Conservation (phyloP, 208 protist genomes). For the Angomonas deanei region DNA sequence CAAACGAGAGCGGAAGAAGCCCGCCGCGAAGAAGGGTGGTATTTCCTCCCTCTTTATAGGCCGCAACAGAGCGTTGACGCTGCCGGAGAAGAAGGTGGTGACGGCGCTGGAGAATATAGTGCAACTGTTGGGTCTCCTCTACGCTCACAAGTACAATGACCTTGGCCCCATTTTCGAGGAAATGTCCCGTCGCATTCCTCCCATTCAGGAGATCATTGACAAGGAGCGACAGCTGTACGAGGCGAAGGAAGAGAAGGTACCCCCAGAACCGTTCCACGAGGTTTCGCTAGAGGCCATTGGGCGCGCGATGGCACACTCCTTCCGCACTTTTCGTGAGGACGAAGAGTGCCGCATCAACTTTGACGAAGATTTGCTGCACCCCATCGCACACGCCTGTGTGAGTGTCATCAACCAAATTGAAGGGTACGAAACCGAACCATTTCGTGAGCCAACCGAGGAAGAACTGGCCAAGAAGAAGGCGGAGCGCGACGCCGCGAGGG, state of each 20-base stretch:
- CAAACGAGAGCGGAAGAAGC: slow-evolving; percentile 3
- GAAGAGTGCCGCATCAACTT: slow-evolving; percentile 74
- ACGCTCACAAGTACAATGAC: slow-evolving; percentile 74
- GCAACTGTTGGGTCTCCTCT: slow-evolving; percentile 66
- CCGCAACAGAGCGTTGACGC: slow-evolving; percentile 48
- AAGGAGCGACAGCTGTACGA: slow-evolving; percentile 41
- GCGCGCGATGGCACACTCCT: slow-evolving; percentile 23
- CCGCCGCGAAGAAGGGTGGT: not conserved
- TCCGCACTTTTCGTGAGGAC: slow-evolving; percentile 61
- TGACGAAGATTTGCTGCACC: slow-evolving; percentile 84
- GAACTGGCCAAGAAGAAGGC: slow-evolving; percentile 49
- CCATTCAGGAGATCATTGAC: slow-evolving; percentile 49
- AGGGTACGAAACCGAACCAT: slow-evolving; percentile 64
- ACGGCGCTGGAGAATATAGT: slow-evolving; percentile 56
- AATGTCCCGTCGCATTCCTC: slow-evolving; percentile 30
- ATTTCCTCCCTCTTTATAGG: slow-evolving; percentile 24
- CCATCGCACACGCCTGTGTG: slow-evolving; percentile 75
- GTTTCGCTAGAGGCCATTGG: slow-evolving; percentile 37
- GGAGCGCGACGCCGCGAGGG: slow-evolving; percentile 37
- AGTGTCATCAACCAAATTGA: slow-evolving; percentile 76
- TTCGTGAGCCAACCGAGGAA: slow-evolving; percentile 39
- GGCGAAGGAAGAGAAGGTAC: slow-evolving; percentile 34
- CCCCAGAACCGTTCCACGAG: slow-evolving; percentile 59
- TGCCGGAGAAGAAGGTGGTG: slow-evolving; percentile 70
- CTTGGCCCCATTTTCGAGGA: slow-evolving; percentile 68